A percentile compares a stretch with the other conserved stretches of the same genome.
phyloP scores from a whole-genome alignment of 441 rosid genomes.

The Euphorbia corollata region DNA sequence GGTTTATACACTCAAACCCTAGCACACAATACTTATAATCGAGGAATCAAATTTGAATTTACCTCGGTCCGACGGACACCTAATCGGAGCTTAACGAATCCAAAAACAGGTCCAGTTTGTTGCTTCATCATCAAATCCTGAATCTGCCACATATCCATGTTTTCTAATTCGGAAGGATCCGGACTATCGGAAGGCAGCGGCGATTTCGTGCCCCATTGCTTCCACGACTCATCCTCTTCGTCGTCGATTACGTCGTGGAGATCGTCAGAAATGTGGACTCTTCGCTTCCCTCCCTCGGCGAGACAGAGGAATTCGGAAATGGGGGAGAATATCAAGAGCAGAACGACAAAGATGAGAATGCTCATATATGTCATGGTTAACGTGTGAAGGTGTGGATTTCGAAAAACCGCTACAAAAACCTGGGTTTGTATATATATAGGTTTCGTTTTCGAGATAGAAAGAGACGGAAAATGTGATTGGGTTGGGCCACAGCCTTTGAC shows the following conservation, averaged over 20 bases:
- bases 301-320: slow-evolving; percentile 22
- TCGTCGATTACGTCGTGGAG: slow-evolving; percentile 76
- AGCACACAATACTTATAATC: too few relatives aligned
- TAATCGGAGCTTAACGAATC: slow-evolving; percentile 81
- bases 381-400: not conserved
- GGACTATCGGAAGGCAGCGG: slow-evolving; percentile 29
- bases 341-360: slow-evolving; percentile 21
- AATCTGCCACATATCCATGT: slow-evolving; percentile 48
- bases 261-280: slow-evolving; percentile 69
- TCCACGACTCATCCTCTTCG: slow-evolving; percentile 90
- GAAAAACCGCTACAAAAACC: not conserved
- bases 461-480: not conserved
- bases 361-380: slow-evolving; percentile 4
- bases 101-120: slow-evolving; percentile 52
- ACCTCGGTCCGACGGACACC: slow-evolving; percentile 60
- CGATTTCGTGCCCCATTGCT: slow-evolving; percentile 68
- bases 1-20: too few relatives aligned
- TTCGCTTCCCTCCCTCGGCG: slow-evolving; percentile 46
- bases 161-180: slow-evolving; percentile 44
- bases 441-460: not conserved
- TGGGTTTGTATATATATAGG: not conserved
- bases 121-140: slow-evolving; percentile 64
- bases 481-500: not conserved
- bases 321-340: slow-evolving; percentile 22
- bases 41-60: not conserved